Percentiles rank a stretch among this genome's conserved stretches.
Evolutionary conservation across 2,329 filamentous ascomycete species (phyloP).

Genomic region (Hortaea sp.): DNA sequence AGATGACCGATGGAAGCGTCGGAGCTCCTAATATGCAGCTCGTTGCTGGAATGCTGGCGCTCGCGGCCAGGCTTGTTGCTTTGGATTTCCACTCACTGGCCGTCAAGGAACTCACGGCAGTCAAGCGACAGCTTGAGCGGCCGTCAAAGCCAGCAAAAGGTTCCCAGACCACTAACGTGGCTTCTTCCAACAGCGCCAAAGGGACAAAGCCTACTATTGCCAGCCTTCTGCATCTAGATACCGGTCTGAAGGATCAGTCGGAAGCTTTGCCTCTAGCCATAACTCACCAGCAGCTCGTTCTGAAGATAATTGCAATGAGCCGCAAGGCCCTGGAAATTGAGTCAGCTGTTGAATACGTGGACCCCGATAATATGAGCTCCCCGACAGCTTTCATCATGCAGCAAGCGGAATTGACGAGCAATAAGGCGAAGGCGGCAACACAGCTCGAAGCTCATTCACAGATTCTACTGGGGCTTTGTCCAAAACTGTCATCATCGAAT

Average conservation of each 20-base stretch:
- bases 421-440: conserved; percentile 46
- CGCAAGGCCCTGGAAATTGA: conserved; percentile 53
- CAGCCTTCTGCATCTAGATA: conserved; percentile 52
- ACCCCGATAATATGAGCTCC: conserved; percentile 44
- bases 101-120: conserved; percentile 54
- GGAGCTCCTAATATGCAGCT: conserved; percentile 55
- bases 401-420: conserved; percentile 38
- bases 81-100: conserved; percentile 59
- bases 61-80: conserved; percentile 55
- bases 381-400: conserved; percentile 48
- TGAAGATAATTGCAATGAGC: conserved; percentile 52
- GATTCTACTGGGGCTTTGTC: conserved; percentile 54
- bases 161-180: background rate
- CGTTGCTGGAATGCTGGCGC: conserved; percentile 62
- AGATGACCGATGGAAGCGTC: conserved; percentile 41
- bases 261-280: conserved; percentile 45
- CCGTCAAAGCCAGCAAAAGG: background rate
- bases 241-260: conserved; percentile 28
- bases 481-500: conserved; percentile 54
- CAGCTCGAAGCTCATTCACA: conserved; percentile 60
- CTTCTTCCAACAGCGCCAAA: background rate
- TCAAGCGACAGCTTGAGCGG: conserved; percentile 50
- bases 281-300: conserved; percentile 52
- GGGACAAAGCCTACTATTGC: conserved; percentile 38
- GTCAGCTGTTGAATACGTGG: conserved; percentile 45